Conservation (phyloP, 169 alveolate genomes). For the Condylostoma magnum region DNA sequence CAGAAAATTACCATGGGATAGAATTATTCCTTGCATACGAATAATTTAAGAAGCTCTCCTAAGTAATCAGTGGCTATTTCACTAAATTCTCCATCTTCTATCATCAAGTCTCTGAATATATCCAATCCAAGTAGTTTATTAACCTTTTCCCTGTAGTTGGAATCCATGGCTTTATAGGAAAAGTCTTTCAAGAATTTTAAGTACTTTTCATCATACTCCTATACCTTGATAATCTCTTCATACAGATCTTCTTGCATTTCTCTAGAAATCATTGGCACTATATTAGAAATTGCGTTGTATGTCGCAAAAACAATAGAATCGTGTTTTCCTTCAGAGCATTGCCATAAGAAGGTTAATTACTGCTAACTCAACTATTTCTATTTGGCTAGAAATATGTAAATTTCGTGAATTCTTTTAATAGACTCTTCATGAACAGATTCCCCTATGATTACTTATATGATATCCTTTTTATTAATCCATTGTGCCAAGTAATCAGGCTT, state of each 20-base stretch:
- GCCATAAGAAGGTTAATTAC: constrained; percentile 41
- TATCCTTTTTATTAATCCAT: constrained; percentile 33
- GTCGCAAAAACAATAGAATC: constrained; percentile 47
- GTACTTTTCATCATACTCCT: constrained; percentile 43
- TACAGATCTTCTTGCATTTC: constrained; percentile 4
- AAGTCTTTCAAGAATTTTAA: constrained; percentile 54
- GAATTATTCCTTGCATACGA: background rate
- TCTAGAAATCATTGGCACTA: background rate
- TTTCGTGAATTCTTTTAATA: constrained; percentile 38
- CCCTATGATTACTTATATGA: constrained; percentile 35
- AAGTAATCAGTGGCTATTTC: constrained; percentile 14
- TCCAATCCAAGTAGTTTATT: background rate
- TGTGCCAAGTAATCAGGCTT: constrained; percentile 15
- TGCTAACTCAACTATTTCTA: constrained; percentile 23
- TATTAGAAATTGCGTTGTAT: constrained; percentile 27
- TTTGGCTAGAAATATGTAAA: constrained; percentile 30
- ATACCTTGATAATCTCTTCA: constrained; percentile 13
- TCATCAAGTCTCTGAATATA: background rate
- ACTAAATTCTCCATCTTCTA: background rate
- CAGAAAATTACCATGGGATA: background rate
- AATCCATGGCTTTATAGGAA: constrained; percentile 33
- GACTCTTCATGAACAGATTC: constrained; percentile 48
- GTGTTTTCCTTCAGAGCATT: constrained; percentile 47
- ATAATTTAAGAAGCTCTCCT: background rate
- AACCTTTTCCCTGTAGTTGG: background rate